Evolutionary conservation across 345 rosid species (phyloP).

Genomic region (Arabidopsis suecica): DNA sequence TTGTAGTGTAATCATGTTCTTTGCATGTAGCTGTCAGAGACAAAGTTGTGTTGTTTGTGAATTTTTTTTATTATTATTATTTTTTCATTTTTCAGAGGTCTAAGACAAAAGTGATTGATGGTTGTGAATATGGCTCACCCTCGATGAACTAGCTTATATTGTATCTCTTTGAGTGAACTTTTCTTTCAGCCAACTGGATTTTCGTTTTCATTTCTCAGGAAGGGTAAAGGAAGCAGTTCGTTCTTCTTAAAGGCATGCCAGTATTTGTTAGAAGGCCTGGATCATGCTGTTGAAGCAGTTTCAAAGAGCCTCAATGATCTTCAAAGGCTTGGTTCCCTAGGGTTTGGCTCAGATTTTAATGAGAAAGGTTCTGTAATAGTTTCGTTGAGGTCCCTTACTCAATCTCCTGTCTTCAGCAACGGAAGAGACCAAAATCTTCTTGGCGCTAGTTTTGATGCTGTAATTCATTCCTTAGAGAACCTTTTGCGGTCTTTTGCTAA

Average conservation of each 20-base stretch:
- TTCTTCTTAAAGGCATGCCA: slow-evolving; percentile 64
- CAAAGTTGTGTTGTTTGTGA: slow-evolving; percentile 28
- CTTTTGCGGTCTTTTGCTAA: slow-evolving; percentile 63
- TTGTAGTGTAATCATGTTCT: slow-evolving; percentile 23
- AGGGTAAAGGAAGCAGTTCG: slow-evolving; percentile 55
- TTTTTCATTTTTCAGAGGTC: neutral
- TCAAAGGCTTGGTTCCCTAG: slow-evolving; percentile 60
- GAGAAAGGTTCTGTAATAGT: slow-evolving; percentile 52
- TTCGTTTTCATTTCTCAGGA: slow-evolving; percentile 52
- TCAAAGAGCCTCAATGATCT: slow-evolving; percentile 49
- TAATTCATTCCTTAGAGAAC: slow-evolving; percentile 62
- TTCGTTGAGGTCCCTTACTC: slow-evolving; percentile 68
- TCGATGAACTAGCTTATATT: slow-evolving; percentile 20
- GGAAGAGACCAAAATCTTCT: slow-evolving; percentile 47
- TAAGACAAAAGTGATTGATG: slow-evolving; percentile 19
- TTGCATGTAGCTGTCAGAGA: slow-evolving; percentile 29
- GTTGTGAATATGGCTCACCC: slow-evolving; percentile 21
- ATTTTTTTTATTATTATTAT: neutral
- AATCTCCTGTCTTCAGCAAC: slow-evolving; percentile 59
- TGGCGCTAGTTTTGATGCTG: slow-evolving; percentile 50
- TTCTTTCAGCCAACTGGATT: slow-evolving; percentile 29
- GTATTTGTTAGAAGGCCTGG: slow-evolving; percentile 63
- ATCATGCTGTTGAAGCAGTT: slow-evolving; percentile 55
- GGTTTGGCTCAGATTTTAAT: slow-evolving; percentile 49
- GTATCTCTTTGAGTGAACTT: neutral